Evolutionary conservation across 331 rosid genomes (phyloP).

Genomic region (Acacia concinna): DNA sequence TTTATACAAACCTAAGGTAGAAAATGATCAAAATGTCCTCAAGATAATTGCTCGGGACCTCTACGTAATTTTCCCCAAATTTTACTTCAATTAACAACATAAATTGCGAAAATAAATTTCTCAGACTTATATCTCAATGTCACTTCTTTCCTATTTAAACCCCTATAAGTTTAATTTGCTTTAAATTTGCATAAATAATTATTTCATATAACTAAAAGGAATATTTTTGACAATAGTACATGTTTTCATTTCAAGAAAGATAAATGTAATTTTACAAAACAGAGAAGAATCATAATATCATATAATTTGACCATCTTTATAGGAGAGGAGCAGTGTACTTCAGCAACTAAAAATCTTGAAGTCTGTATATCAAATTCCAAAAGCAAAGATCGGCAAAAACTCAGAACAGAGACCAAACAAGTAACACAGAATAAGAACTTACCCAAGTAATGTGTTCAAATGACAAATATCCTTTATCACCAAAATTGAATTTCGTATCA

Average conservation of each 20-base stretch:
- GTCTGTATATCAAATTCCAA: background rate
- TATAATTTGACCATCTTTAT: background rate
- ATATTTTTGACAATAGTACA: background rate
- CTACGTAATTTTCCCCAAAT: too few relatives aligned
- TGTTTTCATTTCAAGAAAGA: background rate
- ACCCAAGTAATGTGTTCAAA: slow-evolving; percentile 99
- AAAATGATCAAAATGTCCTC: background rate
- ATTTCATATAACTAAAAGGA: background rate
- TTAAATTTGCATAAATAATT: background rate
- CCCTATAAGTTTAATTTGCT: background rate
- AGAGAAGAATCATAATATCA: background rate
- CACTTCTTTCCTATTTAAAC: background rate
- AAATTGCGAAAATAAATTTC: background rate
- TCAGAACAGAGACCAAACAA: background rate
- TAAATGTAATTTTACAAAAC: background rate
- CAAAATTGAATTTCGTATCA: slow-evolving; percentile 78
- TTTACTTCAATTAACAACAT: background rate
- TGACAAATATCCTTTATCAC: slow-evolving; percentile 81
- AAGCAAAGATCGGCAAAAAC: background rate
- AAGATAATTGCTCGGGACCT: too few relatives aligned
- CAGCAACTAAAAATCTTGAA: background rate
- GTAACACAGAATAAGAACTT: slow-evolving; percentile 25
- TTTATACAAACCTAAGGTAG: background rate
- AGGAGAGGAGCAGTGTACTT: background rate
- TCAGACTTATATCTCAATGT: background rate